These are phyloP conservation scores for Neurospora discreta DNA, from an alignment of 495 filamentous ascomycete genomes.

Conservation along the genomic window DNA sequence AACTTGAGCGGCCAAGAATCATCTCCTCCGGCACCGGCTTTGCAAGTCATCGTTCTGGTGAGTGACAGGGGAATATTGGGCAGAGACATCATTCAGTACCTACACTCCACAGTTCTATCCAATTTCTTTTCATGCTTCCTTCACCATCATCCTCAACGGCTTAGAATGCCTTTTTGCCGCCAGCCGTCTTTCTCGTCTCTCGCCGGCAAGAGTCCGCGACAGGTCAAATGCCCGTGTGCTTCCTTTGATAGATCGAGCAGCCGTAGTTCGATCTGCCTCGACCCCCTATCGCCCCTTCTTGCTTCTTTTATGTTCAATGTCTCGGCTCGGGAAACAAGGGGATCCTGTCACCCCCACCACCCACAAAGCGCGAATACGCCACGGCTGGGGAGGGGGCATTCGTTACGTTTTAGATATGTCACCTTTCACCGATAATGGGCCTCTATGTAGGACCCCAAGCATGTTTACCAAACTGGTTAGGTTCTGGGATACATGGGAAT, in stretches of 20 bases:
- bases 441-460: neutral
- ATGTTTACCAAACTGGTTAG: neutral
- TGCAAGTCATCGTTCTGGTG: constrained; percentile 76
- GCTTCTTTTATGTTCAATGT: neutral
- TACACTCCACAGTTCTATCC: no score
- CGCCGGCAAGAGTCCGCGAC: neutral
- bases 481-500: neutral
- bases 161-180: no score
- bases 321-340: neutral
- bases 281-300: neutral
- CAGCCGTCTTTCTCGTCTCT: neutral
- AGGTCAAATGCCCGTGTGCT: neutral
- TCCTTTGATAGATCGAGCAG: neutral
- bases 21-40: constrained; percentile 34
- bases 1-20: constrained; percentile 6
- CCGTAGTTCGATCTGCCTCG: neutral
- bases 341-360: neutral
- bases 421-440: neutral
- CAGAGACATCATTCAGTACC: no score
- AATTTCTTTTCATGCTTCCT: neutral
- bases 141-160: neutral
- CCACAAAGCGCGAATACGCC: neutral
- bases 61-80: constrained; percentile 21
- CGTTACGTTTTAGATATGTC: neutral
- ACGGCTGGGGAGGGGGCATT: neutral